These are phyloP conservation scores for Mikania micrantha DNA, from an alignment of 129 eudicot species.

Conservation along the genomic window DNA sequence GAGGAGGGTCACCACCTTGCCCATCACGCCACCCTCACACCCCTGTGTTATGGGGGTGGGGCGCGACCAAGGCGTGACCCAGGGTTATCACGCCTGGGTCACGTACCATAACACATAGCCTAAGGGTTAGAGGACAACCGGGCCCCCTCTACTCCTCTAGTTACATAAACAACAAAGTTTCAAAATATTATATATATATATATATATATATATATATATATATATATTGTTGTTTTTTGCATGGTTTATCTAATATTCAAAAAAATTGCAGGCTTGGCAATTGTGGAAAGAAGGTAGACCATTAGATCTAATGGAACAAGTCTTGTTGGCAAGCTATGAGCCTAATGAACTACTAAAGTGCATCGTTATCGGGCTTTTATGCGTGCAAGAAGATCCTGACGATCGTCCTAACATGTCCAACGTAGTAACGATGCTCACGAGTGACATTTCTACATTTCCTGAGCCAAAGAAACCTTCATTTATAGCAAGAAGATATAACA, in stretches of 20 bases:
- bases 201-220: too few relatives aligned
- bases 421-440: constrained; percentile 32
- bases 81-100: too few relatives aligned
- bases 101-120: too few relatives aligned
- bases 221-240: neutral
- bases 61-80: too few relatives aligned
- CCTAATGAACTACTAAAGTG: constrained; percentile 33
- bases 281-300: constrained; percentile 39
- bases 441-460: constrained; percentile 38
- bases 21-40: too few relatives aligned
- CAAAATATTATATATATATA: too few relatives aligned
- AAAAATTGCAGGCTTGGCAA: constrained; percentile 33
- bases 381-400: constrained; percentile 47
- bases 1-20: too few relatives aligned
- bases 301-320: constrained; percentile 29
- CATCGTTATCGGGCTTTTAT: constrained; percentile 38
- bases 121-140: neutral
- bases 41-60: too few relatives aligned
- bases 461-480: constrained; percentile 50
- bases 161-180: neutral
- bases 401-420: constrained; percentile 49
- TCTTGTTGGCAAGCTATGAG: constrained; percentile 20
- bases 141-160: neutral
- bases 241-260: neutral
- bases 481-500: constrained; percentile 24